These are phyloP conservation scores for Colletotrichum orbiculare DNA, from an alignment of 2,329 filamentous ascomycete genomes.

Conservation along the genomic window DNA sequence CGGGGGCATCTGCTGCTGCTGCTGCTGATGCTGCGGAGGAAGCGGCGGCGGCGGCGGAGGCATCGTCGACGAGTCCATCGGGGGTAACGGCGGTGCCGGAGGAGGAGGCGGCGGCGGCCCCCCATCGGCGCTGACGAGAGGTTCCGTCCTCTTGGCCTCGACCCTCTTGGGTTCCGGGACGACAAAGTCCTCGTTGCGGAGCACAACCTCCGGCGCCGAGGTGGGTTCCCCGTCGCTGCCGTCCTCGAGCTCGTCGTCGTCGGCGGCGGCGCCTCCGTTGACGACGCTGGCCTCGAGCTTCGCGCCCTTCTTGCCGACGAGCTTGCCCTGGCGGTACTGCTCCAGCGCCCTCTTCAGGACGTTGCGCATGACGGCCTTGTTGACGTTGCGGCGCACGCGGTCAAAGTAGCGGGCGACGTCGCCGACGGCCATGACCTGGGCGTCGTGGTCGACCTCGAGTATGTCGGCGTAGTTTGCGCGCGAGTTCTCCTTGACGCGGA, in stretches of 20 bases:
- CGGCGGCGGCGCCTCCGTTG: slow-evolving; percentile 25
- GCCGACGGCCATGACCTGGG: slow-evolving; percentile 36
- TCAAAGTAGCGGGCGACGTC: slow-evolving; percentile 34
- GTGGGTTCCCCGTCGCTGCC: slow-evolving; percentile 25
- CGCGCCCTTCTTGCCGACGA: slow-evolving; percentile 30
- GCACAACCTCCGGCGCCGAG: neutral
- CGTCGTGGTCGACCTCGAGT: slow-evolving; percentile 35
- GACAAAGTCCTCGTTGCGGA: slow-evolving; percentile 8
- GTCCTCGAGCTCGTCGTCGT: slow-evolving; percentile 29
- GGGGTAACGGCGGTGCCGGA: slow-evolving; percentile 28
- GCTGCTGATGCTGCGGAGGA: slow-evolving; percentile 13
- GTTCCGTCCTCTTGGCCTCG: slow-evolving; percentile 21
- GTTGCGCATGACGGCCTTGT: slow-evolving; percentile 36
- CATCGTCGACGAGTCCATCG: slow-evolving; percentile 9
- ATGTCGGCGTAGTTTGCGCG: slow-evolving; percentile 35
- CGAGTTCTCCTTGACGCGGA: slow-evolving; percentile 34
- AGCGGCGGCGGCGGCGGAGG: slow-evolving; percentile 14
- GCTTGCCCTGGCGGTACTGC: slow-evolving; percentile 33
- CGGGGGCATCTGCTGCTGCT: neutral
- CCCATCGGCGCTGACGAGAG: slow-evolving; percentile 18
- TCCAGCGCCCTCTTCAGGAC: slow-evolving; percentile 33
- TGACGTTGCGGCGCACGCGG: slow-evolving; percentile 31
- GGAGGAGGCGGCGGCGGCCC: slow-evolving; percentile 28
- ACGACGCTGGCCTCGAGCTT: slow-evolving; percentile 30
- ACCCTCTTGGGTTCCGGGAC: neutral